Percentiles rank a stretch among this genome's conserved stretches.
These are phyloP conservation scores for Panicum hallii DNA, from an alignment of 202 grass and related monocot species.

Conservation along the genomic window DNA sequence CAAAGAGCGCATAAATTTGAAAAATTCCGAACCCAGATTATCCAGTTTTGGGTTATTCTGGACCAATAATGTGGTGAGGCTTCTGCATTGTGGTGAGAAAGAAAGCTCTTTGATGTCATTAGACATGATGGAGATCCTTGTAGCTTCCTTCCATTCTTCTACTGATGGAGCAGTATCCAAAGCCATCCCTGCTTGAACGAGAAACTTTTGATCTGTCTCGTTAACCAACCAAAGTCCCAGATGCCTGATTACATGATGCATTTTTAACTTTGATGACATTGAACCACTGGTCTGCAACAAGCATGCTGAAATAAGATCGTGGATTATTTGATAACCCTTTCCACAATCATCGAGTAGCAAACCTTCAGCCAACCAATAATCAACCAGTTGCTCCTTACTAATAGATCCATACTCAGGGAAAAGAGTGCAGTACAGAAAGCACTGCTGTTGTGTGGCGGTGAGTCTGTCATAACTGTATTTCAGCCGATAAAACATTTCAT, in stretches of 20 bases:
- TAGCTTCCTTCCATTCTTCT: constrained; percentile 49
- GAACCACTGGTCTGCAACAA: constrained; percentile 66
- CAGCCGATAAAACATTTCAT: constrained; percentile 58
- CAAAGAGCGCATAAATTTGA: constrained; percentile 64
- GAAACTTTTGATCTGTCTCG: constrained; percentile 48
- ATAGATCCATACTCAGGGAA: constrained; percentile 73
- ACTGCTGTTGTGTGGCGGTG: constrained; percentile 44
- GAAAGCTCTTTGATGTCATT: constrained; percentile 68
- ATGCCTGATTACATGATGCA: constrained; percentile 70
- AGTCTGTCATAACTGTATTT: constrained; percentile 79
- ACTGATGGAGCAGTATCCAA: constrained; percentile 62
- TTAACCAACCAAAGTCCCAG: constrained; percentile 57
- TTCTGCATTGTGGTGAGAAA: constrained; percentile 62
- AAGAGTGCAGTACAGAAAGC: constrained; percentile 77
- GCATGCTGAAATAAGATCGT: constrained; percentile 54
- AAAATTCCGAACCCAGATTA: constrained; percentile 55
- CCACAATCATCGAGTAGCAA: constrained; percentile 39
- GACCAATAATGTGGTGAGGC: constrained; percentile 63
- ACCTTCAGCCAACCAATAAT: constrained; percentile 80
- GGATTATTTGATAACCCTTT: constrained; percentile 55
- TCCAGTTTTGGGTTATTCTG: constrained; percentile 73
- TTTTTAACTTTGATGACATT: constrained; percentile 62
- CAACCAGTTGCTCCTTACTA: constrained; percentile 58
- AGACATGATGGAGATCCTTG: constrained; percentile 84
- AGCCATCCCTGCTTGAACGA: constrained; percentile 61